These are phyloP conservation scores for Trypanosoma rangeli DNA, from an alignment of 208 protist genomes.

Conservation along the genomic window DNA sequence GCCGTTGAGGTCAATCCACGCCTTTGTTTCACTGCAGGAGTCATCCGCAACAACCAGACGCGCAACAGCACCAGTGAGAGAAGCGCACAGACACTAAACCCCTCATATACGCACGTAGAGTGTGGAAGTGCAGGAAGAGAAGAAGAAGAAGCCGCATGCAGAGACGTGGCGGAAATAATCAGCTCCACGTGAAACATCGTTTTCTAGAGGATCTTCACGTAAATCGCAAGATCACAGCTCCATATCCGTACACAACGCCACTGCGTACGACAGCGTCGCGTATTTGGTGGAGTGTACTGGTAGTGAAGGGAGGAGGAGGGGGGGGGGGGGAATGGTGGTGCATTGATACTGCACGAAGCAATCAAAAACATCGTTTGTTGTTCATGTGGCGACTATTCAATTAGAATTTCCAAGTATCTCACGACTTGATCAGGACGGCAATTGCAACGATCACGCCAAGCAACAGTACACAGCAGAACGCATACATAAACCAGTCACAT, in stretches of 20 bases:
- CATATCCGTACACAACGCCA: neutral
- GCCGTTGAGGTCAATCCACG: neutral
- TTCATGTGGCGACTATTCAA: neutral
- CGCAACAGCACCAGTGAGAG: neutral
- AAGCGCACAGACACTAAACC: neutral
- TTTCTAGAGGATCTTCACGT: too few relatives aligned
- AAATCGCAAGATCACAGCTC: too few relatives aligned
- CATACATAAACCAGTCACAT: constrained; percentile 21
- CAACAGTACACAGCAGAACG: constrained; percentile 19
- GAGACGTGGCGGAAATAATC: neutral
- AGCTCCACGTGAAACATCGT: neutral
- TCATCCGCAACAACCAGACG: neutral
- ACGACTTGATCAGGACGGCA: constrained; percentile 11
- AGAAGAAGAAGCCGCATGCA: neutral
- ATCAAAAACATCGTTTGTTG: too few relatives aligned
- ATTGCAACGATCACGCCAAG: constrained; percentile 17
- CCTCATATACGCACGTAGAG: neutral
- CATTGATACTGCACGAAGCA: too few relatives aligned
- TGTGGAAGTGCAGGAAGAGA: neutral
- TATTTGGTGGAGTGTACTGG: neutral
- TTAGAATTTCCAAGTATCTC: neutral
- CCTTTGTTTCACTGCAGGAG: neutral
- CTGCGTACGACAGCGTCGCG: neutral
- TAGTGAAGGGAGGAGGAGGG: neutral
- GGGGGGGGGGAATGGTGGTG: too few relatives aligned